Evolutionary conservation across 2,329 filamentous ascomycete genomes (phyloP).

Genomic region (Fusarium sp.): DNA sequence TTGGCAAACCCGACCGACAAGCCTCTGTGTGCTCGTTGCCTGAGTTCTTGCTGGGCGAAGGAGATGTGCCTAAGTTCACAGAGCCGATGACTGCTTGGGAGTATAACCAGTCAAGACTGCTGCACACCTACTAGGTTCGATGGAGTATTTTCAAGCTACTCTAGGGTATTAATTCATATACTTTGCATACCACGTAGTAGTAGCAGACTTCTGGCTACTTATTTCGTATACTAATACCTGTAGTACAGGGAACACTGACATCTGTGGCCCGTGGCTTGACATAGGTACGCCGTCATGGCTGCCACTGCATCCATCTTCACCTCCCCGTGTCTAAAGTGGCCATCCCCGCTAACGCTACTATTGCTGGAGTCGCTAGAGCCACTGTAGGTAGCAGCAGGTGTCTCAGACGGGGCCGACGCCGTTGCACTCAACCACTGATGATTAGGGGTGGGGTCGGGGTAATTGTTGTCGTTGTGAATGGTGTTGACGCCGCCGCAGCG

Average conservation of each 20-base stretch:
- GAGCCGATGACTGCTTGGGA: constrained; percentile 15
- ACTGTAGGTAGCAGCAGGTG: constrained; percentile 2
- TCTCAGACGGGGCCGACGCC: constrained; percentile 6
- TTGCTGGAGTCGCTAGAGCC: constrained; percentile 8
- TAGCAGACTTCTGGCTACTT: constrained; percentile 13
- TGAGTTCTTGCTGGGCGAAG: constrained; percentile 11
- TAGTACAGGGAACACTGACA: constrained; percentile 11
- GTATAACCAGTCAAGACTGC: constrained; percentile 9
- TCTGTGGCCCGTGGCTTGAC: constrained; percentile 12
- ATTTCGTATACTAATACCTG: constrained; percentile 1
- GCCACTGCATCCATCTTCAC: constrained; percentile 5
- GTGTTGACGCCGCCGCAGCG: constrained; percentile 6
- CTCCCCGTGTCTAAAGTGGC: not conserved
- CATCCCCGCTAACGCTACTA: constrained; percentile 5
- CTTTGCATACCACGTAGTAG: constrained; percentile 8
- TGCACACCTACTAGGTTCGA: constrained; percentile 8
- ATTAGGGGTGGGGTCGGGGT: not conserved
- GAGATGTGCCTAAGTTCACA: constrained; percentile 13
- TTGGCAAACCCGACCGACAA: constrained; percentile 12
- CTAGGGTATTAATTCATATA: constrained; percentile 5
- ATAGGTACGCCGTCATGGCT: constrained; percentile 11
- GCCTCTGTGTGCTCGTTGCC: constrained; percentile 13
- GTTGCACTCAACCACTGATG: not conserved
- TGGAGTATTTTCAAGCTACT: constrained; percentile 3
- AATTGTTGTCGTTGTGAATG: constrained; percentile 3